Evolutionary conservation across 768 basidiomycete species (phyloP), one percentile per base, ranked within the genome.

Genomic region (Mrakia blollopis): DNA sequence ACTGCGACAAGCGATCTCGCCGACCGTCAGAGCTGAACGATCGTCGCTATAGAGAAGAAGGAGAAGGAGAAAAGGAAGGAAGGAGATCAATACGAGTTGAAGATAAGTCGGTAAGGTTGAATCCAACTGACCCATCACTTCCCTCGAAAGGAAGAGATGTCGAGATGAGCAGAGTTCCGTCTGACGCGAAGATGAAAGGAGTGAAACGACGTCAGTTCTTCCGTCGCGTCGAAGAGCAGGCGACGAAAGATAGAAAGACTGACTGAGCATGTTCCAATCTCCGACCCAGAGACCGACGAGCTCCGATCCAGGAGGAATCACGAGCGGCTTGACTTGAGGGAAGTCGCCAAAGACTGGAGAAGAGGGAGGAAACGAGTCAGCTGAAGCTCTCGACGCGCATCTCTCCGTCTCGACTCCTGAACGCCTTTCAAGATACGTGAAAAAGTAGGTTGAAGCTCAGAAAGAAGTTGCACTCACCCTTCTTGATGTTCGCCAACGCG

Each of bases 61-160:
- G n/a, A 25, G 21, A 10, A 25, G n/a, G 32, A 14, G 41, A 7
- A 28, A 52, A n/a, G 11, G 3, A 25, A 25, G 16, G 14, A 50
- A 50, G 11, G 7, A 3, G 13, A 18, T 50, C 16, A 50, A 18
- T 18, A 50, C 47, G 18, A 3, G 16, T 50, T 7, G 47, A 50
- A 7, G 0, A 14, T 1, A 18, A 21, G 25, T 6, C 4, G 50
- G 21, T 11, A 0, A 13, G 21, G 25, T 2, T 10, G 32, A 35
- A 60, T 32, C 5, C 14, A 28, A 32, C 73, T 32, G 23, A 74
- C 73, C 76, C 72, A 32, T 78, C 77, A 23, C 67, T 74, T 11
- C 72, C 73, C 41, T 78, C 77, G 67, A 78, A 78, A 18, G 77
- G 77, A 2, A 78, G 44, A 30, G 57, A 73, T 6, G 73, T 78